Conservation (phyloP, 805 yeast genomes). For the Danielia oregonensis region DNA sequence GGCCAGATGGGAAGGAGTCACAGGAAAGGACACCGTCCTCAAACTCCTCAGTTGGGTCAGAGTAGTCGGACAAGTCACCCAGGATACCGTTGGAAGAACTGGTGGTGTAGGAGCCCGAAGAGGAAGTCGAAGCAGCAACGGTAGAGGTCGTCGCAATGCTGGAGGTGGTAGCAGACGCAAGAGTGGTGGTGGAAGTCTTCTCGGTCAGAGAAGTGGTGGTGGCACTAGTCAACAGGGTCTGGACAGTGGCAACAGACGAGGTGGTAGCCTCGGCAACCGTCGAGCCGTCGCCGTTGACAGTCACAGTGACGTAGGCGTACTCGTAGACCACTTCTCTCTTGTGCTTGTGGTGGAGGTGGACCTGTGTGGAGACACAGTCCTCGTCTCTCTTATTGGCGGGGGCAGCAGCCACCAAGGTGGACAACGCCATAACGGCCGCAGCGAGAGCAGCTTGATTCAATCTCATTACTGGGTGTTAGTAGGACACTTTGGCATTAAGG, state of each 20-base stretch:
- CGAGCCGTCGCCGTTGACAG: slow-evolving; percentile 43
- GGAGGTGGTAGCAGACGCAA: slow-evolving; percentile 14
- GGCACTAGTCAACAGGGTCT: slow-evolving; percentile 4
- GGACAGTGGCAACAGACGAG: slow-evolving; percentile 7
- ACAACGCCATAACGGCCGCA: slow-evolving; percentile 9
- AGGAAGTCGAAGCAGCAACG: slow-evolving; percentile 21
- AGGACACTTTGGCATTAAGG: too few species aligned
- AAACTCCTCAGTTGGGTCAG: slow-evolving; percentile 58
- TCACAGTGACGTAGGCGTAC: slow-evolving; percentile 37
- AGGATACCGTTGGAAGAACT: slow-evolving; percentile 40
- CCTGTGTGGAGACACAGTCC: slow-evolving; percentile 14
- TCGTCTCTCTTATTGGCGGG: slow-evolving; percentile 11
- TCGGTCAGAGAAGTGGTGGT: slow-evolving; percentile 7
- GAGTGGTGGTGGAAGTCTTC: slow-evolving; percentile 17
- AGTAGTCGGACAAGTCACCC: slow-evolving; percentile 60
- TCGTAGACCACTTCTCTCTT: slow-evolving; percentile 56
- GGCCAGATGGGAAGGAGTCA: slow-evolving; percentile 69
- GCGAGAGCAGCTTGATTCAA: slow-evolving; percentile 9
- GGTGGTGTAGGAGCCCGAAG: slow-evolving; percentile 23
- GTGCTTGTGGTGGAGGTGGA: slow-evolving; percentile 59
- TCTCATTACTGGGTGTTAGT: slow-evolving; percentile 9
- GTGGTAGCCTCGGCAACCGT: slow-evolving; percentile 30
- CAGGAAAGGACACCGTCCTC: slow-evolving; percentile 71
- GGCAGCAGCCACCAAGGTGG: slow-evolving; percentile 13
- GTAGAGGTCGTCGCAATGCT: slow-evolving; percentile 16